Base-by-base conservation (phyloP, 1,284 basidiomycete species). In the Ustilago trichophora region DNA sequence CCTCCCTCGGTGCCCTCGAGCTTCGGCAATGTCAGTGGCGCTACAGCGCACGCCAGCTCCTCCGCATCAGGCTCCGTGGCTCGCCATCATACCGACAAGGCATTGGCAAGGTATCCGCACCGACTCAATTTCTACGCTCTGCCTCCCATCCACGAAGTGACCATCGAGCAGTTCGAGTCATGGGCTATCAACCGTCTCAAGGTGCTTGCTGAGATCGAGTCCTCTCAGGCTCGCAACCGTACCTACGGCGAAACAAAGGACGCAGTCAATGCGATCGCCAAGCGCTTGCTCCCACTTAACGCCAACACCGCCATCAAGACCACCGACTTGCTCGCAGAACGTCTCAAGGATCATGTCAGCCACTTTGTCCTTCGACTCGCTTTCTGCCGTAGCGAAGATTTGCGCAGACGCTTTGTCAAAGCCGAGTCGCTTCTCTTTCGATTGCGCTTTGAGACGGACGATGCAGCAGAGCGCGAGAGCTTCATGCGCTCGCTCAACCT, bases 331-430 rank as follows among this genome's bases (percentile, higher is more conserved):
- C 74, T 80, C 19, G 43, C 54, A n/a, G 88, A 98, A 81, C 85
- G 96, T 62, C 86, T 86, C 79, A 89, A 87, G 72, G 96, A 99
- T 82, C 91, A 94, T 78, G 86, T 97, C 26, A 89, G 93, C 16
- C 96, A 99, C 84, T 98, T 93, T 83, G 92, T 98, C 3, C 85
- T 98, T 58, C 85, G 96, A 37, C 85, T 99, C 33, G 94, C 96
- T 2, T 98, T 99, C 82, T 96, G 93, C 83, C 88, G 92, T 54
- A 93, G 93, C 40, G 94, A 97, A 72, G 96, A 99, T 59, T 85
- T 99, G 31, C 85, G 95, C 47, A 85, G 89, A 43, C 87, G 95
- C 34, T 99, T 97, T 77, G 85, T 97, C 52, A 92, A 92, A 73
- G 91, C 92, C 6, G 96, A 99, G 83, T 86, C 87, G 1, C 88